Evolutionary conservation across 306 rosid genomes (phyloP), one percentile per base, ranked within the genome.

Genomic region (Hippophae rhamnoides): DNA sequence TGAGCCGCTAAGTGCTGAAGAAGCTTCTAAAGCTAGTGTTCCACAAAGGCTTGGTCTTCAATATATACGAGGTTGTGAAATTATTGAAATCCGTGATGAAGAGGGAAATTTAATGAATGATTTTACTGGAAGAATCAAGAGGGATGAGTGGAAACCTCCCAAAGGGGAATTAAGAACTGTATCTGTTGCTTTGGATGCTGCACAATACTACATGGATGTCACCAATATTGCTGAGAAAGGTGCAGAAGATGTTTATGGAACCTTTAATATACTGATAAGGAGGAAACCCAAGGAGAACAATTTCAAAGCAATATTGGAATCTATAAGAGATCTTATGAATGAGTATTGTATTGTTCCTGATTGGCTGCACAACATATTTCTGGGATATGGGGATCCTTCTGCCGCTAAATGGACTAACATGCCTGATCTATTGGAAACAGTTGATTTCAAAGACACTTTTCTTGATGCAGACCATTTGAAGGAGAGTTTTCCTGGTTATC

Each of bases 101-200:
- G 90, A 92, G 70, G 96, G 96, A 58, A 78, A 74, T 77, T 81
- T 92, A 49, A 88, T 92, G 99, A 92, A 92, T 82, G 99, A 92
- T 82, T 88, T 84, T 65, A 85, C 93, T 40, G 95, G 99, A 69
- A 88, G 70, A 73, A 84, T 88, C 61, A 92, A 92, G 74, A 82
- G 86, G 23, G 99, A 92, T 75, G 99, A 92, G 63, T 92, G 99
- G 96, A 92, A 92, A 77, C 99, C 97, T 53, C 96, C 99, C 48
- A 92, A 88, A 74, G 99, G 97, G 63, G 96, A 92, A 56, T 60
- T 88, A 66, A 88, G 99, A 86, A 92, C 99, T 65, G 82, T 92
- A 54, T 88, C 90, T 55, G 80, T 92, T 69, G 99, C 99, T 72
- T 82, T 92, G 69, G 99, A 92, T 78, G 84, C 99, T 45, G 95